These are phyloP conservation scores for Ascosphaera apis DNA, from an alignment of 2,329 filamentous ascomycete genomes.

Conservation along the genomic window DNA sequence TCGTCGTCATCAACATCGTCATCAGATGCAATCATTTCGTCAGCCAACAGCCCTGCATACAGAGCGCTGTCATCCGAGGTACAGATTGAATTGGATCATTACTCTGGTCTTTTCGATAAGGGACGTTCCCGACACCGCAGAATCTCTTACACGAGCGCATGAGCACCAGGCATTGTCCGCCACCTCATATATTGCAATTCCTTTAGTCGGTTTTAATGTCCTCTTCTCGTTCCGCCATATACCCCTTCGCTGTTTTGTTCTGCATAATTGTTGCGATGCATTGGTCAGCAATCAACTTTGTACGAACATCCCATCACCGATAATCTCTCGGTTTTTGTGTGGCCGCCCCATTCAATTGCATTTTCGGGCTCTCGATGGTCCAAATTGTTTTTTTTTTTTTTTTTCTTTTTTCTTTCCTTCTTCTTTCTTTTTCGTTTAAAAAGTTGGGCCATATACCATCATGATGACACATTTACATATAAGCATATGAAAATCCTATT, in stretches of 20 bases:
- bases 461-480: too few species aligned
- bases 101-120: conserved; percentile 75
- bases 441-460: too few species aligned
- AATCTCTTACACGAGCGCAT: neutral
- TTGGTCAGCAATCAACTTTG: too few species aligned
- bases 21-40: conserved; percentile 66
- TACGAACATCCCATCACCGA: too few species aligned
- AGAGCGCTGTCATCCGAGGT: conserved; percentile 48
- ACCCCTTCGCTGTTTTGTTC: neutral
- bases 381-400: too few species aligned
- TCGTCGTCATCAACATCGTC: conserved; percentile 32
- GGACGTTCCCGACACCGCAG: conserved; percentile 23
- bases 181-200: too few species aligned
- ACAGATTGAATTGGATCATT: conserved; percentile 57
- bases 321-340: too few species aligned
- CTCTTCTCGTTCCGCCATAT: neutral
- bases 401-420: too few species aligned
- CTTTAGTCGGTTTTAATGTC: neutral
- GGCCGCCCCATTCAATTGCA: too few species aligned
- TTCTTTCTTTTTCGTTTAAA: too few species aligned
- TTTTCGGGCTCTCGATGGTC: too few species aligned
- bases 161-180: neutral
- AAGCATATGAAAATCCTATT: too few species aligned
- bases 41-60: conserved; percentile 42
- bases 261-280: neutral